Base-by-base conservation (phyloP, 345 rosid genomes). In the Eucalyptus victrix region DNA sequence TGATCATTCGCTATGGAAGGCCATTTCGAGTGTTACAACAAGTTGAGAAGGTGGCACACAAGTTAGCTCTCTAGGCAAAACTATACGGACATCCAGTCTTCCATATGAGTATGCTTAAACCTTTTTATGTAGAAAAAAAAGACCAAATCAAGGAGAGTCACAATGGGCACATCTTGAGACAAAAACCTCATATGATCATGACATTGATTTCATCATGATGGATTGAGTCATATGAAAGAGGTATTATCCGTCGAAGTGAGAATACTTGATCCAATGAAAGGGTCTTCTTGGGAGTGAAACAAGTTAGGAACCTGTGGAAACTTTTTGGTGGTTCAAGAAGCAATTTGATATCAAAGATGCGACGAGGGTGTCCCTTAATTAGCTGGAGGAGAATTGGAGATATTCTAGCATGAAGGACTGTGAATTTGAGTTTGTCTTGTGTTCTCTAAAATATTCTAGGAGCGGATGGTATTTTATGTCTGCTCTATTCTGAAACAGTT, bases 241-340 rank as follows among this genome's bases (percentile, higher is more conserved):
- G 4, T 58, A 58, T 26, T 26, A 10, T 5, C 1, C 1, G 1
- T 26, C 0, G 30, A 45, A 58, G 30, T 6, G 15, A 26, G 65
- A 58, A 58, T 0, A 26, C 15, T 58, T 58, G 65, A 58, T 58
- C 14, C 14, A 24, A 58, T 58, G 15, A 24, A 58, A 58, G 65
- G n/a, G 65, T 12, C n/a, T 58, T 26, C 65, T 1, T 1, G 1
- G n/a, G 13, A 60, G 67, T 26, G 5, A 60, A 60, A 11, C 67
- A 26, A 60, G 67, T 60, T 24, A 12, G 67, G 67, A 60, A 60
- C 3, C 15, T 5, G 2, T 1, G 3, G 2, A 58, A 24, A 14
- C 28, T 26, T 26, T 60, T 60, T 10, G 67, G n/a, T 1, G 1
- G 15, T 60, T 60, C 67, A 60, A 60, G n/a, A 26, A 60, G 67